These are phyloP conservation scores for Sporothrix dimorphospora DNA, from an alignment of 2,329 filamentous ascomycete species.

Conservation along the genomic window DNA sequence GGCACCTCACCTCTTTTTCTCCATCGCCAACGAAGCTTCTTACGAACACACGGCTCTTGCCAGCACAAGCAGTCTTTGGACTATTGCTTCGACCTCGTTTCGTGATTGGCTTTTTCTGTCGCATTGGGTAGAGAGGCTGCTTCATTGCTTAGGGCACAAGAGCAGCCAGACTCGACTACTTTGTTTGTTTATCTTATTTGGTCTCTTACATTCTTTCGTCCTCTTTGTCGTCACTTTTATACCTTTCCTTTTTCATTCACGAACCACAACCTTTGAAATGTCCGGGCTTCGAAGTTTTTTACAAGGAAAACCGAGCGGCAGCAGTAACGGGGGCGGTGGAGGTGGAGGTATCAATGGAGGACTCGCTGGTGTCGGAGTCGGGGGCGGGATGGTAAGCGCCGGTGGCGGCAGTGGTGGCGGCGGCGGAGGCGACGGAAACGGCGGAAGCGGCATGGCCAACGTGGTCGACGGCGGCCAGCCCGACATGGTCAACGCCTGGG, in stretches of 20 bases:
- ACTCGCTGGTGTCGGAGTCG: background rate
- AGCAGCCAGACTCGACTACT: background rate
- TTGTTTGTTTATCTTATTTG: background rate
- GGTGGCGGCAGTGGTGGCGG: background rate
- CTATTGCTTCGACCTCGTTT: background rate
- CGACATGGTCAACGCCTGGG: background rate
- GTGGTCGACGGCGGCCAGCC: conserved; percentile 16
- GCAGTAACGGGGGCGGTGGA: background rate
- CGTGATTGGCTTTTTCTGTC: conserved; percentile 6
- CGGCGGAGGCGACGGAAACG: background rate
- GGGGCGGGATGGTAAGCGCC: background rate
- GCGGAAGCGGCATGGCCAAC: background rate
- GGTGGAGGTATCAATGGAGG: background rate
- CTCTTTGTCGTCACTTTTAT: background rate
- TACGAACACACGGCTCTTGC: background rate
- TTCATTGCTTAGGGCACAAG: background rate
- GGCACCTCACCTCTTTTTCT: conserved; percentile 2
- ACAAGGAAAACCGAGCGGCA: background rate
- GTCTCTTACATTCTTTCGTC: background rate
- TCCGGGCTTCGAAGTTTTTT: background rate
- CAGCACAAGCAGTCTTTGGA: background rate
- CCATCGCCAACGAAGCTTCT: background rate
- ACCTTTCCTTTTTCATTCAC: background rate
- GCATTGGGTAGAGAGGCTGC: background rate
- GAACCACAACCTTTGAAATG: background rate